Evolutionary conservation across 768 basidiomycete genomes (phyloP).

Genomic region (Cantharellus anzutake): DNA sequence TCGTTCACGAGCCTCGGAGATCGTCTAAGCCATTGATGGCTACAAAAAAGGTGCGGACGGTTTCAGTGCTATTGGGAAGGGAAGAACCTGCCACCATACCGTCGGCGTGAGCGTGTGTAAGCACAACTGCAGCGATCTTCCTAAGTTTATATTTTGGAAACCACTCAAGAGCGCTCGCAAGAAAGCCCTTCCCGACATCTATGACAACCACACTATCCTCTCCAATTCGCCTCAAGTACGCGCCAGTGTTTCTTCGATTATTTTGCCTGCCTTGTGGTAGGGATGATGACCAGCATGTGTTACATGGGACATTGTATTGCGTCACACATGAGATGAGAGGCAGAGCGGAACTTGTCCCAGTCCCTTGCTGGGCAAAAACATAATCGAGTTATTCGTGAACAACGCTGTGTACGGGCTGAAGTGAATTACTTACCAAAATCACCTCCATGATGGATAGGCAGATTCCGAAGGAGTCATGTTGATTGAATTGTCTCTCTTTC

Average conservation of each 20-base stretch:
- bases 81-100: conserved; percentile 19
- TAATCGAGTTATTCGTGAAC: too few relatives aligned
- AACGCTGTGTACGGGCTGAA: too few relatives aligned
- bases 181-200: conserved; percentile 76
- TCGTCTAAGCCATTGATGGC: conserved; percentile 88
- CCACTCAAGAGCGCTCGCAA: conserved; percentile 24
- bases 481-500: too few relatives aligned
- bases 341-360: conserved; percentile 57
- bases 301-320: conserved; percentile 35
- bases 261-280: conserved; percentile 64
- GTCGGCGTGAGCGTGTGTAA: conserved; percentile 82
- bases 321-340: conserved; percentile 56
- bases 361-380: conserved; percentile 30
- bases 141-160: conserved; percentile 59
- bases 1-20: conserved; percentile 37
- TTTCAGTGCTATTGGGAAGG: too few relatives aligned
- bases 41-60: conserved; percentile 8
- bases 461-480: too few relatives aligned
- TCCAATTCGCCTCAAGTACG: conserved; percentile 27
- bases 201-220: conserved; percentile 29
- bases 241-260: conserved; percentile 65
- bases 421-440: background rate
- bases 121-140: conserved; percentile 51
- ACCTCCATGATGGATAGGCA: background rate
- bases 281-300: conserved; percentile 48